Conservation (phyloP, 164 flowering plant genomes). For the Piper longum region DNA sequence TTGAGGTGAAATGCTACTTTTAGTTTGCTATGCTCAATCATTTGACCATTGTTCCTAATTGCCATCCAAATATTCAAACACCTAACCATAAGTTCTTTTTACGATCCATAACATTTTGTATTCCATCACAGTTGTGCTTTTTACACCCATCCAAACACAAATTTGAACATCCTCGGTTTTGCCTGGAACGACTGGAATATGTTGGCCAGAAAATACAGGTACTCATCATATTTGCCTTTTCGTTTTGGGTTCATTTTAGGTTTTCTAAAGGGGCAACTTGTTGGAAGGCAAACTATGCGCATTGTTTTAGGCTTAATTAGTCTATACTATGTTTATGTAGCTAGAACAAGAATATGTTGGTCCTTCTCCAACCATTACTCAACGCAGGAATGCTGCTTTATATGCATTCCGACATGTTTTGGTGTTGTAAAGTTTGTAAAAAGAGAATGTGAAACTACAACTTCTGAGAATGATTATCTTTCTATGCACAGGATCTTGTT, state of each 20-base stretch:
- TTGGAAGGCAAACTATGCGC: too few species aligned
- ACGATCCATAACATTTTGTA: constrained; percentile 1
- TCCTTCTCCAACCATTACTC: neutral
- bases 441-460: neutral
- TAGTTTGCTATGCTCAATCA: neutral
- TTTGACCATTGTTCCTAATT: neutral
- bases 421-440: neutral
- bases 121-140: constrained; percentile 56
- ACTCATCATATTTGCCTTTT: constrained; percentile 3
- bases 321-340: neutral
- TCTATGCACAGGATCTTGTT: constrained; percentile 57
- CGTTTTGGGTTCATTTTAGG: neutral
- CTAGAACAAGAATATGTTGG: neutral
- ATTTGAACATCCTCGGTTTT: constrained; percentile 92
- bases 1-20: neutral
- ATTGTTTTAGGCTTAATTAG: neutral
- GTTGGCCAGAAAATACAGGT: constrained; percentile 99
- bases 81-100: neutral
- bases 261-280: too few species aligned
- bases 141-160: constrained; percentile 90
- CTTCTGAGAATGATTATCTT: neutral
- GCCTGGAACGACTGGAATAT: constrained; percentile 80
- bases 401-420: neutral
- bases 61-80: neutral
- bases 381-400: too few species aligned